A percentile compares a stretch with the other conserved stretches of the same genome.
Evolutionary conservation across 2,329 filamentous ascomycete genomes (phyloP).

Genomic region (Stagonosporopsis vannaccii): DNA sequence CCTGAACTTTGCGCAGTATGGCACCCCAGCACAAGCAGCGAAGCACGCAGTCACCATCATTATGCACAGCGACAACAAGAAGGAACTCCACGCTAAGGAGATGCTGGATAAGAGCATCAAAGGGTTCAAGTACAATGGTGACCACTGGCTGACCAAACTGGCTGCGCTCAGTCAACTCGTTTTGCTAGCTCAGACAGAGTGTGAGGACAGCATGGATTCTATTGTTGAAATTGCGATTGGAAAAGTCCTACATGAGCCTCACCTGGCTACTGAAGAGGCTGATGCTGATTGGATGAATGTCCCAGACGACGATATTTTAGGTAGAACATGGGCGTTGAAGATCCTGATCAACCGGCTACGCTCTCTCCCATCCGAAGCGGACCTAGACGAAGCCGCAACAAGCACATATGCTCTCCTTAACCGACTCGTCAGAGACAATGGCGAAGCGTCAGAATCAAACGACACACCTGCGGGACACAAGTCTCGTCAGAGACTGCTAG

Average conservation of each 20-base stretch:
- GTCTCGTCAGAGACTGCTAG: conserved; percentile 79
- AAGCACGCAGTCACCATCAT: conserved; percentile 95
- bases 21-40: conserved; percentile 79
- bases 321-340: conserved; percentile 84
- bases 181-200: conserved; percentile 74
- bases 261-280: conserved; percentile 61
- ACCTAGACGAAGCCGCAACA: conserved; percentile 61
- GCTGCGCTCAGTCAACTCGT: conserved; percentile 77
- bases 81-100: conserved; percentile 85
- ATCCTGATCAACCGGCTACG: conserved; percentile 86
- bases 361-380: conserved; percentile 57
- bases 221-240: conserved; percentile 81
- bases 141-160: conserved; percentile 77
- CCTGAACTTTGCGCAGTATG: conserved; percentile 82
- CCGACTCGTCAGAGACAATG: conserved; percentile 75
- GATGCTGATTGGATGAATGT: conserved; percentile 61
- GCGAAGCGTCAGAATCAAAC: conserved; percentile 76
- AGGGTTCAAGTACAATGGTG: conserved; percentile 73
- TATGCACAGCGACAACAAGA: conserved; percentile 76
- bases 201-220: conserved; percentile 73
- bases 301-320: conserved; percentile 80
- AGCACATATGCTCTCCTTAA: conserved; percentile 82
- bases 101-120: conserved; percentile 79
- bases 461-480: conserved; percentile 81
- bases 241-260: conserved; percentile 74